Percentiles rank a stretch among this genome's conserved stretches.
These are phyloP conservation scores for Candida sp. DNA, from an alignment of 1,139 yeast species.

Conservation along the genomic window DNA sequence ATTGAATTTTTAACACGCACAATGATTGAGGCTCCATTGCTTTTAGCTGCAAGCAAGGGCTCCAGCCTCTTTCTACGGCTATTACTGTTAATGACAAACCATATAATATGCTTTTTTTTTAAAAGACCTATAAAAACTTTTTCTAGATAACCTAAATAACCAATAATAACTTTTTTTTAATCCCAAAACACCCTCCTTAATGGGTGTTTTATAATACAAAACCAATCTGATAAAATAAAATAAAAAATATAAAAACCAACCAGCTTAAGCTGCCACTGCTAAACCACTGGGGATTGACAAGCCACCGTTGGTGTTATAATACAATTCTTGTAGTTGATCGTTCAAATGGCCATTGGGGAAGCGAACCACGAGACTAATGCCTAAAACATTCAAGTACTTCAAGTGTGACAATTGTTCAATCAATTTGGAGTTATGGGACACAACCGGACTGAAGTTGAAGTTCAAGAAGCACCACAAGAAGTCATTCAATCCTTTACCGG, in stretches of 20 bases:
- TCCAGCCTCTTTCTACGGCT: too few species aligned
- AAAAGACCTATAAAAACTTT: too few species aligned
- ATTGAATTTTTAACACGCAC: background rate
- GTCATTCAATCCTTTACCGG: slow-evolving; percentile 12
- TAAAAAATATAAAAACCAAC: background rate
- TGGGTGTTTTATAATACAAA: too few species aligned
- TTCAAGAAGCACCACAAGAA: slow-evolving; percentile 11
- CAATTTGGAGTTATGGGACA: slow-evolving; percentile 10
- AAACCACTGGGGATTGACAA: slow-evolving; percentile 9
- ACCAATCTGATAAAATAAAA: background rate
- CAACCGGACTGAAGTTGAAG: slow-evolving; percentile 12
- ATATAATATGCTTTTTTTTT: too few species aligned
- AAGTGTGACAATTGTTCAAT: slow-evolving; percentile 10
- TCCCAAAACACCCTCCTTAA: too few species aligned
- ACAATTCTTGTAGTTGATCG: slow-evolving; percentile 7
- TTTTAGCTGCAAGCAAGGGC: too few species aligned
- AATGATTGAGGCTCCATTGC: too few species aligned
- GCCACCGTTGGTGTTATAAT: slow-evolving; percentile 10
- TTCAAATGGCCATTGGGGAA: slow-evolving; percentile 2
- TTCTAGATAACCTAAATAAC: too few species aligned
- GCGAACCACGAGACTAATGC: slow-evolving; percentile 9
- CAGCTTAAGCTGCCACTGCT: background rate
- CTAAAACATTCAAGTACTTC: slow-evolving; percentile 12
- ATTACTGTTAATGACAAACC: too few species aligned
- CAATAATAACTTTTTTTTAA: too few species aligned